Base-by-base conservation (phyloP, 768 basidiomycete genomes). In the Podaxis pistillaris region DNA sequence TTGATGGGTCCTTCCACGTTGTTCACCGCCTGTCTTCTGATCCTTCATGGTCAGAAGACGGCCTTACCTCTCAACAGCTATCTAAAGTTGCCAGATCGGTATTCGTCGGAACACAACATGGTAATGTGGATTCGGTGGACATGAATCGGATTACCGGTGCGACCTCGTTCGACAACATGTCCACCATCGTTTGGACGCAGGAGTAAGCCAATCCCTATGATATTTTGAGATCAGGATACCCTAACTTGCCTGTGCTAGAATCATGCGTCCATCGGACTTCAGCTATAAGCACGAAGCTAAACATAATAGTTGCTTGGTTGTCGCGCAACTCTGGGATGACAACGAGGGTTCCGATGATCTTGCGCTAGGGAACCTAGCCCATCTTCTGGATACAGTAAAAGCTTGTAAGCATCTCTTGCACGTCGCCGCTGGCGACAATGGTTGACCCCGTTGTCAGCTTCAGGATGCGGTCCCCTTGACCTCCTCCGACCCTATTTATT, bases 211-310 rank as follows among this genome's bases (percentile, higher is more conserved):
- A 26, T 52, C 8, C 51, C 15, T 9, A 33, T 51, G 15, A 9
- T 64, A 63, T 9, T 12, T 1, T 38, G 28, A 60, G 51, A 46
- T 2, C 44, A 30, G 40, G 9, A 24, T 2, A 44, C 5, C n/a
- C 60, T 63, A 15, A 64, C 52, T 19, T 41, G 41, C 33, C 37
- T 62, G 61, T 13, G 63, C 12, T 71, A 91, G 91, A 70, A 78
- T 80, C 13, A 74, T 78, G 41, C 80, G 83, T 51, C 89, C 89
- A 0, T 81, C 83, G 0, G 90, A 93, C 72, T 91, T 92, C 69
- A 90, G 87, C 72, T 93, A 93, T 76, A 91, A 89, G 64, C 86
- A 90, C 66, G 89, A 92, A 69, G 87, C 91, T 4, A 83, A 84
- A 69, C 85, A 85, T 52, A 79, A 72, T 55, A 81, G 76, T 58